Percentiles rank a stretch among this genome's conserved stretches.
Conservation (phyloP, 208 protist species). For the Tetramitus jugosus region DNA sequence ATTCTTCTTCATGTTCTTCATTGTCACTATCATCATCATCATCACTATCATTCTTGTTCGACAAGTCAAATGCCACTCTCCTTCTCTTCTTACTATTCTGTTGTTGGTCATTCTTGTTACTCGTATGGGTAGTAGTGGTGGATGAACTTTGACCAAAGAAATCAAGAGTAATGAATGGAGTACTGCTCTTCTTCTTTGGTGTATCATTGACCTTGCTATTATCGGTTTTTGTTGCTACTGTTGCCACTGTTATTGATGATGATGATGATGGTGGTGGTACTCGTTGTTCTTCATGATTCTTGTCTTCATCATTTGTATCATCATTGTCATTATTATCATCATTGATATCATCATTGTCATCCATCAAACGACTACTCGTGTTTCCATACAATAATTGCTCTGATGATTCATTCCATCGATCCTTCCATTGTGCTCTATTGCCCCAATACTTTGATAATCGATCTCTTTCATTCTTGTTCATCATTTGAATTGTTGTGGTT, state of each 20-base stretch:
- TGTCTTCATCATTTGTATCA: not conserved
- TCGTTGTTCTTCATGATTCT: too few relatives aligned
- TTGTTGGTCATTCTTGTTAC: not conserved
- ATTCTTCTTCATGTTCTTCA: not conserved
- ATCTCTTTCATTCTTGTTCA: not conserved
- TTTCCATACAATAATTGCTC: not conserved
- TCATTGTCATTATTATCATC: not conserved
- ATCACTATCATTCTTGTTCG: not conserved
- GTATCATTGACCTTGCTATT: not conserved
- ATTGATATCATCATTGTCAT: not conserved
- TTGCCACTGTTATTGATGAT: not conserved
- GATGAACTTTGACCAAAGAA: not conserved
- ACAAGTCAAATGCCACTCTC: too few relatives aligned
- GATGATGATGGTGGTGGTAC: too few relatives aligned
- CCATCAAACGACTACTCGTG: not conserved
- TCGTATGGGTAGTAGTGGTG: not conserved
- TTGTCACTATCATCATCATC: not conserved
- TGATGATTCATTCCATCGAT: not conserved
- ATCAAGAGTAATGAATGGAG: not conserved
- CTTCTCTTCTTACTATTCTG: too few relatives aligned
- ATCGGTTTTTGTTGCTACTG: not conserved
- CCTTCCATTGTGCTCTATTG: too few relatives aligned
- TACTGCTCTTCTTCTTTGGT: not conserved
- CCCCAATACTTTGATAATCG: not conserved
- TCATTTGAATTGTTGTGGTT: too few relatives aligned